Conservation (phyloP, 1,139 yeast species). For the Geotrichum reessii region DNA sequence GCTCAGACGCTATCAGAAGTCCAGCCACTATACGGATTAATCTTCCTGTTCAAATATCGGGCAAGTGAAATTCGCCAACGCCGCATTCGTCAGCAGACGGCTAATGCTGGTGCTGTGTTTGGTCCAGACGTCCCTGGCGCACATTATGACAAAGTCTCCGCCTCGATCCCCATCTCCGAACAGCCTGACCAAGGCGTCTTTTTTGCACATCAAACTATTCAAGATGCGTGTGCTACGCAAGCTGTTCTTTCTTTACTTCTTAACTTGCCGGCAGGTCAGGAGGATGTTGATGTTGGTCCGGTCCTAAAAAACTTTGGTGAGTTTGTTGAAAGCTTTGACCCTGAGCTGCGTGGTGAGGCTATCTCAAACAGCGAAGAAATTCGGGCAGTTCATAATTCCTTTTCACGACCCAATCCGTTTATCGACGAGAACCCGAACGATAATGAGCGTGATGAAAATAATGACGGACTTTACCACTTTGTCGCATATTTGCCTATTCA, state of each 20-base stretch:
- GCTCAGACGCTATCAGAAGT: slow-evolving; percentile 39
- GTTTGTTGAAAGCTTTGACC: slow-evolving; percentile 53
- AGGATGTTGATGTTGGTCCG: slow-evolving; percentile 41
- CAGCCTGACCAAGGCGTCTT: slow-evolving; percentile 39
- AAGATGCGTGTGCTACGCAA: slow-evolving; percentile 74
- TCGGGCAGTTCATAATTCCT: slow-evolving; percentile 57
- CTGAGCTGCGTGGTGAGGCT: slow-evolving; percentile 58
- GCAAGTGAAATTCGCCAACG: slow-evolving; percentile 24
- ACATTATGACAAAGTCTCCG: slow-evolving; percentile 36
- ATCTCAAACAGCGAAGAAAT: slow-evolving; percentile 57
- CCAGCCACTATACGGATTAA: slow-evolving; percentile 52
- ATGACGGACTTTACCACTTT: slow-evolving; percentile 59
- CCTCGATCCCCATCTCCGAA: slow-evolving; percentile 11
- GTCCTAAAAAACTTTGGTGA: slow-evolving; percentile 46
- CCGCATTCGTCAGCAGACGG: slow-evolving; percentile 10
- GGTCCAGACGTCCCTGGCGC: slow-evolving; percentile 43
- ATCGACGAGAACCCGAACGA: slow-evolving; percentile 39
- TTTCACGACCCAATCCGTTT: slow-evolving; percentile 52
- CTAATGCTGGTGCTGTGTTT: slow-evolving; percentile 27
- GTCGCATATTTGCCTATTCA: slow-evolving; percentile 48
- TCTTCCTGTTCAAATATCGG: slow-evolving; percentile 60
- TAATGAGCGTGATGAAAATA: slow-evolving; percentile 38
- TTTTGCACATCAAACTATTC: slow-evolving; percentile 62
- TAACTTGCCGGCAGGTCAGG: slow-evolving; percentile 34
- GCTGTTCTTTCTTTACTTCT: slow-evolving; percentile 60